Evolutionary conservation across 495 filamentous ascomycete genomes (phyloP).

Genomic region (Sordaria brevicollis): DNA sequence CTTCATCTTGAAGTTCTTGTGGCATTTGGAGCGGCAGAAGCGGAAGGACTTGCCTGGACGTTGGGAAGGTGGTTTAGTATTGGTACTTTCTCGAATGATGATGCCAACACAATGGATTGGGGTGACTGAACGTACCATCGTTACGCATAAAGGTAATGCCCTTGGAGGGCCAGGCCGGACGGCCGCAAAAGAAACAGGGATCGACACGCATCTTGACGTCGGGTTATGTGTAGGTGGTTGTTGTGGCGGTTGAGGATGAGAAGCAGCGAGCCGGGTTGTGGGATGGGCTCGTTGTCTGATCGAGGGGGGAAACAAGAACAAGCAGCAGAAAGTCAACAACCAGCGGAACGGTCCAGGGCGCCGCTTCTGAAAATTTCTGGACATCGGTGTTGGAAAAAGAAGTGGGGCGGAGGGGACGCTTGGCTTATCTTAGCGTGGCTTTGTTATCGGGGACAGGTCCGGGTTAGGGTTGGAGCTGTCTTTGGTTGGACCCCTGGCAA

Average conservation of each 20-base stretch:
- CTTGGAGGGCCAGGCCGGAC: constrained; percentile 75
- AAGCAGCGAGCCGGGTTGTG: background rate
- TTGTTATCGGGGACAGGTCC: background rate
- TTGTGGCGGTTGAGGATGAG: background rate
- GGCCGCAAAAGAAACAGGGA: constrained; percentile 83
- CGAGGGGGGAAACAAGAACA: background rate
- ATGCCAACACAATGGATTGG: background rate
- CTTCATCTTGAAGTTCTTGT: constrained; percentile 99
- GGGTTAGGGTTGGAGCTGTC: background rate
- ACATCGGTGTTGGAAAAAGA: constrained; percentile 6
- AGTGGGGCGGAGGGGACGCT: constrained; percentile 6
- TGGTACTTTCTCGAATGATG: background rate
- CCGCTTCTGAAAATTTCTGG: constrained; percentile 8
- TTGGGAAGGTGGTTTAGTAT: background rate
- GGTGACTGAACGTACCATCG: constrained; percentile 46
- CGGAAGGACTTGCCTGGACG: constrained; percentile 51
- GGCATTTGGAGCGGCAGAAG: constrained; percentile 82
- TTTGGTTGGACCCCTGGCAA: background rate
- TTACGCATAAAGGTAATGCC: constrained; percentile 66
- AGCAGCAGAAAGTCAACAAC: background rate
- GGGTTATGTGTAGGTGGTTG: constrained; percentile 8
- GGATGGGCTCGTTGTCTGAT: background rate
- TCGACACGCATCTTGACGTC: constrained; percentile 50
- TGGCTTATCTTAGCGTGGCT: constrained; percentile 2
- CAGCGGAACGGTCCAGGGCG: background rate